Evolutionary conservation across 1,284 basidiomycete species (phyloP), one percentile per base, ranked within the genome.

Genomic region (Coriolopsis trogii): DNA sequence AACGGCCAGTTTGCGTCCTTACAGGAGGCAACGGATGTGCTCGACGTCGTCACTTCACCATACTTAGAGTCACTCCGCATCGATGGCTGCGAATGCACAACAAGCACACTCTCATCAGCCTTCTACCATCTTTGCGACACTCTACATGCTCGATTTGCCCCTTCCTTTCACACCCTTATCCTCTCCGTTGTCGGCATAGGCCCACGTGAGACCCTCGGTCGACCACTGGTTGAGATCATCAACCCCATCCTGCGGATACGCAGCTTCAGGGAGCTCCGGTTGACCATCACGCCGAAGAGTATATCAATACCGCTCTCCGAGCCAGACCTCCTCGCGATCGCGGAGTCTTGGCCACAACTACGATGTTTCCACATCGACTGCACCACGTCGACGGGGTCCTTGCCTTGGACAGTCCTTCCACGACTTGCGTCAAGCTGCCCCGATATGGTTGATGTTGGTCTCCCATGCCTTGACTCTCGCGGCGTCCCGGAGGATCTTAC

Each of bases 271-370:
- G 31, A 42, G 6, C 23, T 49, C 40, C 33, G 25, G 2, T 9
- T 49, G 7, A 8, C 10, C 9, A 16, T 42, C 23, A 15, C 46
- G 1, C 31, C 46, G 12, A 37, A 37, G 20, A 23, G 26, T 15
- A 33, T 37, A 18, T 21, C 20, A 6, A 13, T 41, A 3, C 7
- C 31, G 8, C 20, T 43, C 6, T 16, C 25, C 0, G 40, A 36
- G 23, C 15, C 40, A 15, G 33, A 49, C 40, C 4, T 49, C 15
- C 16, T 4, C n/a, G 8, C 31, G 13, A 41, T 49, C 9, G 47
- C 40, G 6, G 39, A 41, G 23, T n/a, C 40, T 25, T 49, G 40
- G 47, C 47, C 40, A 8, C 33, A n/a, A n/a, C 20, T 49, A 24
- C 15, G 18, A n/a, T 30, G 21, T 6, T 30, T 47, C n/a, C 26